Evolutionary conservation across 768 basidiomycete species (phyloP), one percentile per base, ranked within the genome.

Genomic region (Lepiota brunneoincarnata): DNA sequence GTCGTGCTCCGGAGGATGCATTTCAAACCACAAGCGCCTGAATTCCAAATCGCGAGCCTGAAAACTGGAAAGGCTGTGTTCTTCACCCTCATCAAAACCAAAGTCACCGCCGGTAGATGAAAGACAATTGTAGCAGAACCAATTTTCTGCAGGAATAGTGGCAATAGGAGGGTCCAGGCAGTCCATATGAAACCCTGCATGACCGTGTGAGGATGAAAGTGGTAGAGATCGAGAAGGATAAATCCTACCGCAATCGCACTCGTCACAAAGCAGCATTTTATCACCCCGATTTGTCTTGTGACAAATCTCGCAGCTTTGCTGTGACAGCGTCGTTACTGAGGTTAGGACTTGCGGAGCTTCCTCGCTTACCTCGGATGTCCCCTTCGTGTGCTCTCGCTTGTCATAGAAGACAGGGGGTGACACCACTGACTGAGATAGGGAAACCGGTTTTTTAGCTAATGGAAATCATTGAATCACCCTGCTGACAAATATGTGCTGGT

Each of bases 1-100:
- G 37, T 60, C 60, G 7, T 84, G 82, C 36, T 48, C 46, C 20
- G 45, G 31, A 12, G 41, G 36, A 67, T 94, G 93, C 2, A 80
- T 75, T 55, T 85, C 76, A 69, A 95, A 96, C 94, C 95, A 99
- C 56, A 86, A 74, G 48, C 84, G 79, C 56, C 93, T 83, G 71
- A 99, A 99, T 61, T 91, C 92, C 20, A 79, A 75, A 64, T 97
- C 97, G 34, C 95, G 83, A 41, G 88, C 89, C 63, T 94, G 93
- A 71, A 98, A 98, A 63, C 85, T 93, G 23, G 89, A 81, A 36
- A 99, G 78, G 56, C 85, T 84, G 68, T 99, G 97, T 60, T 98
- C 96, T 70, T 98, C 89, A 37, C 97, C 97, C 64, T 98, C 95
- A 62, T 98, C 97, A 63, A 98, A 99, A 26, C 97, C 97, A 63